phyloP scores from a whole-genome alignment of 768 basidiomycete species.

The Pisolithus sp. region DNA sequence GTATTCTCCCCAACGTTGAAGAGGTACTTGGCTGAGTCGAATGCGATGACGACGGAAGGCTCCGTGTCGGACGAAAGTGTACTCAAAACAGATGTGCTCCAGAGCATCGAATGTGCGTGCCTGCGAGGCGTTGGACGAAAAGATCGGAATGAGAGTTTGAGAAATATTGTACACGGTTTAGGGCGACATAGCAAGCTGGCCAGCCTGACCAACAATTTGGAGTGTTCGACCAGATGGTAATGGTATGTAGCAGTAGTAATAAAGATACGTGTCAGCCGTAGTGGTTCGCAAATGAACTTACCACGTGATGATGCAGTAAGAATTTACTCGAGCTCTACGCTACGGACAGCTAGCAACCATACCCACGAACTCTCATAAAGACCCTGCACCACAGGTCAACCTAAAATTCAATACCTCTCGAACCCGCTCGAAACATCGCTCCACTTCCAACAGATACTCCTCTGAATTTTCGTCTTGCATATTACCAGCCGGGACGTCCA shows the following conservation, averaged over 20 bases:
- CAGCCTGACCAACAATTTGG: constrained; percentile 11
- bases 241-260: background rate
- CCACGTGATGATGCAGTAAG: too few relatives aligned
- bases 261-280: background rate
- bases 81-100: constrained; percentile 58
- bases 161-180: constrained; percentile 19
- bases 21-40: constrained; percentile 76
- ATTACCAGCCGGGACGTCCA: constrained; percentile 69
- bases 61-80: constrained; percentile 70
- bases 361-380: too few relatives aligned
- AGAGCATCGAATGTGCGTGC: constrained; percentile 38
- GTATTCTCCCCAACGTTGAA: constrained; percentile 87
- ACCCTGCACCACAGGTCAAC: background rate
- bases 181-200: constrained; percentile 22
- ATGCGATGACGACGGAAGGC: constrained; percentile 66
- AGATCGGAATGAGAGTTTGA: constrained; percentile 2
- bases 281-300: too few relatives aligned
- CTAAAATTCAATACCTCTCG: constrained; percentile 14
- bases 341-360: too few relatives aligned
- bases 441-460: constrained; percentile 45
- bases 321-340: too few relatives aligned
- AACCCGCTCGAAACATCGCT: constrained; percentile 34
- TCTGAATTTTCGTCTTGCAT: constrained; percentile 69
- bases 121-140: constrained; percentile 13
- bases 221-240: too few relatives aligned